Percentiles rank a stretch among this genome's conserved stretches.
These are phyloP conservation scores for Chernovozyma aurita DNA, from an alignment of 1,139 yeast species.

Conservation along the genomic window DNA sequence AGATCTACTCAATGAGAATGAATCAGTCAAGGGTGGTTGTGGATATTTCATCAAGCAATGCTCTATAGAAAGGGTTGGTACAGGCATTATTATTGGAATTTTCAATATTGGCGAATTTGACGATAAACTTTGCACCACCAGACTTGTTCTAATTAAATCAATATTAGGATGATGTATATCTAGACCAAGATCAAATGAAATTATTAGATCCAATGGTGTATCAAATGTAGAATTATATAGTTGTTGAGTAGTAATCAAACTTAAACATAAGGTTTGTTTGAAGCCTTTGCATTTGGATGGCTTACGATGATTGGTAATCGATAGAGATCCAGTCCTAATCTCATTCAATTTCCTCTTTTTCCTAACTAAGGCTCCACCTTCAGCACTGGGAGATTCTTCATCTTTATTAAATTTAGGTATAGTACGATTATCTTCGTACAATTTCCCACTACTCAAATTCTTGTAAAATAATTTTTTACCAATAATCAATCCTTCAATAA, in stretches of 20 bases:
- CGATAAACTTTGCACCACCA: neutral
- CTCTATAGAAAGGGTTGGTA: constrained; percentile 35
- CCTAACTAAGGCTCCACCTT: neutral
- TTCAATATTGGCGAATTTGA: constrained; percentile 9
- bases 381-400: neutral
- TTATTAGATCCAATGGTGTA: constrained; percentile 39
- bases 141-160: constrained; percentile 25
- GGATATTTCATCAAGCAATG: constrained; percentile 28
- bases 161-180: constrained; percentile 41
- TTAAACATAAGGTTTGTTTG: constrained; percentile 14
- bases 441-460: constrained; percentile 57
- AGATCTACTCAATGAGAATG: constrained; percentile 11
- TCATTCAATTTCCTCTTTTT: constrained; percentile 3
- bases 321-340: neutral
- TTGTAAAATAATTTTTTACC: constrained; percentile 57
- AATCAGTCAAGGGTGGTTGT: constrained; percentile 16
- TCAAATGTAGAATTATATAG: constrained; percentile 29
- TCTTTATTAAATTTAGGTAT: constrained; percentile 8
- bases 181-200: constrained; percentile 56
- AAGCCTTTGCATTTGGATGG: constrained; percentile 1
- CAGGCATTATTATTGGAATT: constrained; percentile 36
- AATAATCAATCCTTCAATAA: constrained; percentile 61
- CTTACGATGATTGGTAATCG: neutral
- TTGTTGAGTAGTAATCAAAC: constrained; percentile 39
- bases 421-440: constrained; percentile 40